These are phyloP conservation scores for Cytospora paraplurivora DNA, from an alignment of 2,329 filamentous ascomycete species.

Conservation along the genomic window DNA sequence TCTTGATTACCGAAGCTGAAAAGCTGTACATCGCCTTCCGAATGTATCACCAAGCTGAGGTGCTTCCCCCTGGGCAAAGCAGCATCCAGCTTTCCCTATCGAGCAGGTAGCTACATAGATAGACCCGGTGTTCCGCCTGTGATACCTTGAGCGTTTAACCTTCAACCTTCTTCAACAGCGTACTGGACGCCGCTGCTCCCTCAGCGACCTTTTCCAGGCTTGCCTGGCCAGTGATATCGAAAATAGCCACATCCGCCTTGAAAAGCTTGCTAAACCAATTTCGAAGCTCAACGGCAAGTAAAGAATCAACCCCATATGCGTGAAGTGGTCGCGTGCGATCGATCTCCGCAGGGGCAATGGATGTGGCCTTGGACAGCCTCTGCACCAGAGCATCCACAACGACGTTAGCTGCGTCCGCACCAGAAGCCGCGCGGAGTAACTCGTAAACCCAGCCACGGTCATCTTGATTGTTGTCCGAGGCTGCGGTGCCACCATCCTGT, in stretches of 20 bases:
- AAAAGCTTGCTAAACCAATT: constrained; percentile 34
- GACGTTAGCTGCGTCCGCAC: background rate
- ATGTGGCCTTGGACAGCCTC: background rate
- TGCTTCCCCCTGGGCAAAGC: too few species aligned
- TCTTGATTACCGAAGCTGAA: too few species aligned
- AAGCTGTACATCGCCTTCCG: too few species aligned
- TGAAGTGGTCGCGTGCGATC: background rate
- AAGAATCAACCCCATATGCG: constrained; percentile 7
- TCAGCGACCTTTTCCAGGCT: too few species aligned
- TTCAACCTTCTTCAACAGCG: too few species aligned
- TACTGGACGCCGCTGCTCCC: too few species aligned
- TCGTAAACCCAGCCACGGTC: background rate
- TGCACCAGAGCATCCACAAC: background rate
- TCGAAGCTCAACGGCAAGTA: background rate
- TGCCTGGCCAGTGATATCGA: constrained; percentile 36
- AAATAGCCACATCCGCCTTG: constrained; percentile 39
- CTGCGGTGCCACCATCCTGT: background rate
- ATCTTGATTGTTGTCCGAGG: background rate
- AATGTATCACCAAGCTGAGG: too few species aligned
- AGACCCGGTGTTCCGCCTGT: too few species aligned
- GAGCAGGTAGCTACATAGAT: too few species aligned
- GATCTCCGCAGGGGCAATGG: background rate
- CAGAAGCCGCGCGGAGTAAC: background rate
- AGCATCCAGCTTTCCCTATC: too few species aligned
- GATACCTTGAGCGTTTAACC: too few species aligned